Percentiles rank a stretch among this genome's conserved stretches.
Conservation (phyloP, 345 rosid species). For the Cardiospermum halicacabum region DNA sequence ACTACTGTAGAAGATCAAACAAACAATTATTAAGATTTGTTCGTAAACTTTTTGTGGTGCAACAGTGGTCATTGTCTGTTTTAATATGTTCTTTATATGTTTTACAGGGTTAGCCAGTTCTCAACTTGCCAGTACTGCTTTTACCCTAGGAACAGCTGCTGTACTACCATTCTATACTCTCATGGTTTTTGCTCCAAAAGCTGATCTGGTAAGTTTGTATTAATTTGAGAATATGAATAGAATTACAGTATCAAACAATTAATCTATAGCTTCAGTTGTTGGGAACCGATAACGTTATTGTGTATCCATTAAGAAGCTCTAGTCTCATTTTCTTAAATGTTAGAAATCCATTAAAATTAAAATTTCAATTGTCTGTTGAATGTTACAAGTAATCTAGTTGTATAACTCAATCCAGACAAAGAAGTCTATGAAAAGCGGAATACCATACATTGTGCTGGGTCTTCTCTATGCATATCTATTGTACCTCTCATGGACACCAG, state of each 20-base stretch:
- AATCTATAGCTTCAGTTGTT: neutral
- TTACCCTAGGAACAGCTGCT: constrained; percentile 68
- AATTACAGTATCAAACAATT: neutral
- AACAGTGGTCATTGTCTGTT: neutral
- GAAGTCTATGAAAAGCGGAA: constrained; percentile 64
- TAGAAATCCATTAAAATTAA: neutral
- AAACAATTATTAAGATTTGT: neutral
- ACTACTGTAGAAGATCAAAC: neutral
- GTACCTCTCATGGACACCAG: constrained; percentile 90
- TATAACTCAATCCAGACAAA: constrained; percentile 49
- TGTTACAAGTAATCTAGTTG: neutral
- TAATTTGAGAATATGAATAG: neutral
- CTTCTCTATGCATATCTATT: constrained; percentile 62
- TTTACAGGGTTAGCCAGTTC: constrained; percentile 59
- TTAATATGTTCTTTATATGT: neutral
- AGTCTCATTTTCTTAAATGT: neutral
- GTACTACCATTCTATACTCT: constrained; percentile 92
- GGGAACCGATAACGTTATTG: neutral
- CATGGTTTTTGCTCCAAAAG: constrained; percentile 89
- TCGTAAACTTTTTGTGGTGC: neutral
- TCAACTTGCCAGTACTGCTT: constrained; percentile 61
- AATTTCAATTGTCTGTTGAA: neutral
- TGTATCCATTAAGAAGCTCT: neutral
- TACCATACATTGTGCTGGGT: constrained; percentile 66
- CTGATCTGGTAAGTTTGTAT: constrained; percentile 50